Conservation (phyloP, 176 grass and related monocot species). For the Musa schizocarpa region DNA sequence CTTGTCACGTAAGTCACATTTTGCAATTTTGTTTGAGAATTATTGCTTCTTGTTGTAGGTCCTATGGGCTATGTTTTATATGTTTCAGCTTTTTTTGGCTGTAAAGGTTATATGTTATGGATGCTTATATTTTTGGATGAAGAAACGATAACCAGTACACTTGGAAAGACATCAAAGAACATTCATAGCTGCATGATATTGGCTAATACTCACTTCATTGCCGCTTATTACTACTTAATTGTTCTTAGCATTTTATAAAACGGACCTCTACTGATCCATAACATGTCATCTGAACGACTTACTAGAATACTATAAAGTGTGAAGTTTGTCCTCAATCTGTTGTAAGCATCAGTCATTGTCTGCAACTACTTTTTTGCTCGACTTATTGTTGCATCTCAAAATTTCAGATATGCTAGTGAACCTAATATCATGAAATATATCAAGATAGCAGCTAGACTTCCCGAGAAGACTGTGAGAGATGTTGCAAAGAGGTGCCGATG, state of each 20-base stretch:
- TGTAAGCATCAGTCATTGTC: background rate
- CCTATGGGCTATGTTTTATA: too few relatives aligned
- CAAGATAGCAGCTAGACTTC: slow-evolving; percentile 85
- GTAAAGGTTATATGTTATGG: too few relatives aligned
- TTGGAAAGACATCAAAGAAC: background rate
- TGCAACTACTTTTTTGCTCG: slow-evolving; percentile 13
- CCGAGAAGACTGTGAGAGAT: slow-evolving; percentile 90
- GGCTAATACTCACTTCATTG: too few relatives aligned
- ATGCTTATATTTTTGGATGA: too few relatives aligned
- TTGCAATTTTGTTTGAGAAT: background rate
- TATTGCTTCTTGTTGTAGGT: too few relatives aligned
- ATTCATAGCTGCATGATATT: too few relatives aligned
- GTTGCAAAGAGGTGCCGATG: slow-evolving; percentile 92
- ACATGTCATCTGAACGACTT: too few relatives aligned
- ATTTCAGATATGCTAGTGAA: slow-evolving; percentile 71
- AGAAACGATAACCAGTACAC: background rate
- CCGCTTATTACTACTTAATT: too few relatives aligned
- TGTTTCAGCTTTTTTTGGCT: too few relatives aligned
- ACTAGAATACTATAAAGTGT: too few relatives aligned
- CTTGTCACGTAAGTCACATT: slow-evolving; percentile 41
- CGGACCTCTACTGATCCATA: too few relatives aligned
- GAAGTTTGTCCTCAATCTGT: background rate
- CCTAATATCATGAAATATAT: slow-evolving; percentile 92
- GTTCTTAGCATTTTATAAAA: too few relatives aligned
- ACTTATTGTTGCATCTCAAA: slow-evolving; percentile 10